Evolutionary conservation across 768 basidiomycete species (phyloP), one percentile per base, ranked within the genome.

Genomic region (Collybia sp.): DNA sequence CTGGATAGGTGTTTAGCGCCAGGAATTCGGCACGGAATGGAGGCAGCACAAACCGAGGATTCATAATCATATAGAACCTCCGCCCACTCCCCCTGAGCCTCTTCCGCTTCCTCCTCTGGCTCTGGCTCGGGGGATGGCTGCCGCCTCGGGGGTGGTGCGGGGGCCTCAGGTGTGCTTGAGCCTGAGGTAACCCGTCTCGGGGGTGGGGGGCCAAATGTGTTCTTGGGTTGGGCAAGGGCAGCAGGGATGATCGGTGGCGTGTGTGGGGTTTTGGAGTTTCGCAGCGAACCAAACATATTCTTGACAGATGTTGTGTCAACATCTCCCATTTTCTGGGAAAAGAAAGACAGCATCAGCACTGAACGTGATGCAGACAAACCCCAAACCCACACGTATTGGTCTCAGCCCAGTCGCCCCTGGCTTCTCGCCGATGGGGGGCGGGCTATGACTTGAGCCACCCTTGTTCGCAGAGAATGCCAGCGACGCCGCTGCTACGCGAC

Each of bases 61-160:
- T 66, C 66, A 66, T 86, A 91, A 49, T 86, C 87, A 56, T 90
- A 91, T 61, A 88, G 53, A 4, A 71, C 88, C 54, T 89, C 81
- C 12, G 79, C 86, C 88, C 88, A 91, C 50, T 86, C 83, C 3
- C 85, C 86, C 31, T 64, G 55, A 8, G 55, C 55, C 42, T 65
- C 70, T 30, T 69, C 56, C n/a, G n/a, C n/a, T 43, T 64, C 63
- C 43, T 64, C 60, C 46, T 65, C 65, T 20, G 42, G 35, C 8
- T 33, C 2, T 59, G 58, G 51, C 68, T 53, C 64, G 16, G 64
- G 62, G 47, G 65, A 62, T 30, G 62, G 65, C 32, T 66, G 65
- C 5, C 58, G 56, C 20, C 56, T 60, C 40, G 58, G 47, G 53
- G 63, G 58, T 18, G 65, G 60, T 15, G 64, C 57, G 8, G 62